Percentiles rank a stretch among this genome's conserved stretches.
Conservation (phyloP, 306 rosid genomes). For the barrel medic (Medicago truncatula) region MtrunA17r5.0-ANR NC_053049.1:40225001-40225500, state of each 20-base stretch:
- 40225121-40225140: conserved; percentile 25
- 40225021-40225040: conserved; percentile 42
- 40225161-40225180: conserved; percentile 2
- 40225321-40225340: background rate
- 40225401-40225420: background rate
- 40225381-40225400: background rate
- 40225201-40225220: background rate
- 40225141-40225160: background rate
- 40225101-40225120: background rate
- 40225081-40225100: conserved; percentile 25
- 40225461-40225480: too few species aligned
- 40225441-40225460: too few species aligned
- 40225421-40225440: too few species aligned
- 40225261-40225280: conserved; percentile 29
- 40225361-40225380: background rate
- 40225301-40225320: conserved; percentile 22
- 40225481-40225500: too few species aligned
- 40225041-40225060: conserved; percentile 14
- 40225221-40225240: background rate
- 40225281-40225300: conserved; percentile 20
- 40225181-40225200: background rate
- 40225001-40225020: conserved; percentile 85
- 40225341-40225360: background rate
- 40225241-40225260: conserved; percentile 7
- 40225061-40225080: conserved; percentile 1